phyloP scores from a whole-genome alignment of 2,329 filamentous ascomycete genomes.

The Seiridium cupressi region DNA sequence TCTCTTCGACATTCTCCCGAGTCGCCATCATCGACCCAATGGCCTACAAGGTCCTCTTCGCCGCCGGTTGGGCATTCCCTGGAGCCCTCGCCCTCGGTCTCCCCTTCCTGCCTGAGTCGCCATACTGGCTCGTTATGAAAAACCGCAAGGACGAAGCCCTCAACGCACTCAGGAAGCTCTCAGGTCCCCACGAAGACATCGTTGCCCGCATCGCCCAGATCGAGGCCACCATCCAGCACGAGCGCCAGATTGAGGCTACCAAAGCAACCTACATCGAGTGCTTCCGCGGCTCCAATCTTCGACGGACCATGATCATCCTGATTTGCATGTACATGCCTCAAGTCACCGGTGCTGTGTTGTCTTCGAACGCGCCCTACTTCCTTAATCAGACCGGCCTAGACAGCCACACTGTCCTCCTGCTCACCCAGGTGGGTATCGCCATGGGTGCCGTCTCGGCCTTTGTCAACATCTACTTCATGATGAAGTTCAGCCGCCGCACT shows the following conservation, averaged over 20 bases:
- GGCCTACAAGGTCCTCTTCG: constrained; percentile 15
- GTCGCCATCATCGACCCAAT: constrained; percentile 14
- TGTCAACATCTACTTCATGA: constrained; percentile 19
- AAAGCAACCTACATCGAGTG: constrained; percentile 2
- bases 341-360: constrained; percentile 15
- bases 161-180: constrained; percentile 30
- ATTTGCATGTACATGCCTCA: constrained; percentile 17
- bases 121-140: constrained; percentile 33
- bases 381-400: constrained; percentile 19
- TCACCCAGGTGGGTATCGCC: constrained; percentile 18
- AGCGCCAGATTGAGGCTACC: background rate
- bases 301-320: constrained; percentile 17
- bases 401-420: constrained; percentile 15
- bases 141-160: constrained; percentile 26
- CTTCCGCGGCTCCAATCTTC: constrained; percentile 15
- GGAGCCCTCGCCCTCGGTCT: constrained; percentile 10
- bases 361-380: constrained; percentile 22
- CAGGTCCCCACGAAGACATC: constrained; percentile 1
- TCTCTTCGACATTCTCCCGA: constrained; percentile 13
- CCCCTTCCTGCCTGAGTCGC: constrained; percentile 33
- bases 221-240: constrained; percentile 6
- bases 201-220: background rate
- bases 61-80: constrained; percentile 9
- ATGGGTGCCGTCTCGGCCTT: constrained; percentile 15
- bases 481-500: constrained; percentile 16